phyloP scores from a whole-genome alignment of 257 asterid species.

The Solanum bukasovii region DNA sequence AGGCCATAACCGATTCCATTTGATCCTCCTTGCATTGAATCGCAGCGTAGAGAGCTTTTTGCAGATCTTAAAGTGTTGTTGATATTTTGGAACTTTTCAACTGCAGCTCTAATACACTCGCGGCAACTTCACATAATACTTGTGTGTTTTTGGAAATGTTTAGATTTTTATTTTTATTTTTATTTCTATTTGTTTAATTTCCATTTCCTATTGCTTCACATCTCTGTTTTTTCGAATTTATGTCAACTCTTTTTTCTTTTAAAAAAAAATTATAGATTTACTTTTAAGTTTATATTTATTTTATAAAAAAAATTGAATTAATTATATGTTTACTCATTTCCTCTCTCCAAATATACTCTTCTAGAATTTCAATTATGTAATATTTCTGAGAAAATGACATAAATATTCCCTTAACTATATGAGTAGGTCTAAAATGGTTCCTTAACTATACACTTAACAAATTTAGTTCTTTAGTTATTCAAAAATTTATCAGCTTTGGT shows the following conservation, averaged over 20 bases:
- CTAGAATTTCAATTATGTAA: background rate
- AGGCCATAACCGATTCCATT: constrained; percentile 92
- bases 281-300: background rate
- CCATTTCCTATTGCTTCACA: background rate
- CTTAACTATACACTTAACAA: no score
- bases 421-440: no score
- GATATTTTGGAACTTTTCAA: background rate
- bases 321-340: background rate
- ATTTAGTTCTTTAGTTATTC: no score
- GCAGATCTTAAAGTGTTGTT: background rate
- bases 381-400: background rate
- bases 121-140: background rate
- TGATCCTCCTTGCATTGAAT: constrained; percentile 72
- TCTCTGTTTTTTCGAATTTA: background rate
- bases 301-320: background rate
- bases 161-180: background rate
- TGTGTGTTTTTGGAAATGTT: background rate
- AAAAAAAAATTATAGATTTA: no score
- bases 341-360: background rate
- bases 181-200: background rate
- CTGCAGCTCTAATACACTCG: background rate
- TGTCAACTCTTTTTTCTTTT: background rate
- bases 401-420: no score
- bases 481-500: no score
- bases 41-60: background rate